A percentile compares a stretch with the other conserved stretches of the same genome.
Evolutionary conservation across 2,329 filamentous ascomycete genomes (phyloP).

Genomic region (Penicillium sp.): DNA sequence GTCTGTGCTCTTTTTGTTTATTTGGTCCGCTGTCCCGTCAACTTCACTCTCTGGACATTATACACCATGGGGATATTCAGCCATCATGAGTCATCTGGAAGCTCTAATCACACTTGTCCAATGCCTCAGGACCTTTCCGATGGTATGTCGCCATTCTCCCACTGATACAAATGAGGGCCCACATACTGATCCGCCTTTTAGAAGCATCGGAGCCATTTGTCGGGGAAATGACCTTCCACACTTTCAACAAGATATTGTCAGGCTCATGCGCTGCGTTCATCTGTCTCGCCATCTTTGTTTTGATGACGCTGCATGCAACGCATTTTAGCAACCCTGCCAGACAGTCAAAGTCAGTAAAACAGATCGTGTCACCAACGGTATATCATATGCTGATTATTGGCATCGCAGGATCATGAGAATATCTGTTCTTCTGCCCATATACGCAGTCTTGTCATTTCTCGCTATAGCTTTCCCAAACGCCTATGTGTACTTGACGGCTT

Average conservation of each 20-base stretch:
- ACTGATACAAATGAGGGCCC: background rate
- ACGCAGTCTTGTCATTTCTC: conserved; percentile 44
- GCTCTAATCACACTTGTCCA: conserved; percentile 5
- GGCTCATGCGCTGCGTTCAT: conserved; percentile 37
- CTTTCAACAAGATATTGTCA: conserved; percentile 42
- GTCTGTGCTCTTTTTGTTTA: background rate
- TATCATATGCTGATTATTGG: background rate
- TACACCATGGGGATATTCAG: background rate
- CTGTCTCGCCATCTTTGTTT: conserved; percentile 28
- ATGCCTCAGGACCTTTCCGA: conserved; percentile 10
- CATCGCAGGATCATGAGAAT: conserved; percentile 44
- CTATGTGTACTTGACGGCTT: conserved; percentile 45
- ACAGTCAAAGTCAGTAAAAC: conserved; percentile 40
- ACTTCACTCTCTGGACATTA: too few relatives aligned
- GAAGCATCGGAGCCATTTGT: conserved; percentile 18
- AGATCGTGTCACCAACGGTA: background rate
- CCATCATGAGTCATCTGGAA: background rate
- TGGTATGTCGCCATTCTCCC: conserved; percentile 1
- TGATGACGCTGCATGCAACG: conserved; percentile 41
- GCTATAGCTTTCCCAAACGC: conserved; percentile 40
- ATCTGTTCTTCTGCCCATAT: conserved; percentile 44
- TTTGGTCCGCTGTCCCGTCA: too few relatives aligned
- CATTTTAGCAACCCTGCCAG: conserved; percentile 46
- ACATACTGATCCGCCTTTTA: background rate
- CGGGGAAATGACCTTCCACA: conserved; percentile 30